phyloP scores from a whole-genome alignment of 1,284 basidiomycete species.

The Neonothopanus nambi region DNA sequence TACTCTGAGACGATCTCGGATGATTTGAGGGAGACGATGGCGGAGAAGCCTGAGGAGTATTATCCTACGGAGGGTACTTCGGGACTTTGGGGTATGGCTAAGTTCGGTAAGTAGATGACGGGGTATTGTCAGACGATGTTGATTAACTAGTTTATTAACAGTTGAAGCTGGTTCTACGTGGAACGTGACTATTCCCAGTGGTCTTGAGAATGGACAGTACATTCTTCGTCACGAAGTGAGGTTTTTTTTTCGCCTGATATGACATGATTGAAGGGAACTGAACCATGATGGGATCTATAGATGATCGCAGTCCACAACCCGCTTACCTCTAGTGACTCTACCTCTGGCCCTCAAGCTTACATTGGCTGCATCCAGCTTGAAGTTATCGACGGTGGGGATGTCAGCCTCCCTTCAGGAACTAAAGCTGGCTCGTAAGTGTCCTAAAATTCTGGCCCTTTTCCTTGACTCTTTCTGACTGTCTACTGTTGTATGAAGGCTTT shows the following conservation, averaged over 20 bases:
- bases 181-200: constrained; percentile 6
- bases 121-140: no score
- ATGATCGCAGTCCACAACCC: constrained; percentile 11
- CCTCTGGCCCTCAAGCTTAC: constrained; percentile 10
- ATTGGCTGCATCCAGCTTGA: constrained; percentile 12
- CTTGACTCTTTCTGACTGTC: background rate
- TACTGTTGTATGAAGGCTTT: background rate
- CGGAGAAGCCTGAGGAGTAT: constrained; percentile 7
- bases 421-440: constrained; percentile 11
- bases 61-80: constrained; percentile 1
- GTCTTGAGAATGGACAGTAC: constrained; percentile 7
- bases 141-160: background rate
- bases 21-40: constrained; percentile 8
- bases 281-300: no score
- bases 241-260: background rate
- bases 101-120: background rate
- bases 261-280: background rate
- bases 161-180: constrained; percentile 6
- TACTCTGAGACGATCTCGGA: constrained; percentile 8
- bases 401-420: constrained; percentile 6
- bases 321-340: background rate
- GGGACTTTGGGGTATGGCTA: constrained; percentile 11
- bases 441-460: background rate
- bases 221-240: constrained; percentile 10
- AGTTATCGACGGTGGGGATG: constrained; percentile 4